Percentiles rank a stretch among this genome's conserved stretches.
phyloP scores from a whole-genome alignment of 257 asterid genomes.

The Salvia miltiorrhiza region DNA sequence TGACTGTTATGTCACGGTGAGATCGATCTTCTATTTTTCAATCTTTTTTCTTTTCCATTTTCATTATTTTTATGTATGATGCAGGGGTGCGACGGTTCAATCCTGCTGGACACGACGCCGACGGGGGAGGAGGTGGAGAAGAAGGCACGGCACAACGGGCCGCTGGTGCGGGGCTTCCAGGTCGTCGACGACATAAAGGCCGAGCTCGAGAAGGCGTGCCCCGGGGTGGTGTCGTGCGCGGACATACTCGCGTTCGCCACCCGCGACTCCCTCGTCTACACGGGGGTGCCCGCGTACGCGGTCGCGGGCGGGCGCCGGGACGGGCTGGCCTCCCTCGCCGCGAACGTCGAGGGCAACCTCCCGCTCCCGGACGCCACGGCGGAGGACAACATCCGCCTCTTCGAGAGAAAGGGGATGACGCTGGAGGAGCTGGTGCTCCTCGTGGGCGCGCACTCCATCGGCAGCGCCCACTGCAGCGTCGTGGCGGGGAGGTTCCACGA shows the following conservation, averaged over 20 bases:
- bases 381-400: constrained; percentile 22
- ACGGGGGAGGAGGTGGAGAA: constrained; percentile 47
- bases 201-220: constrained; percentile 49
- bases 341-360: constrained; percentile 27
- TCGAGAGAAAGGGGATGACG: constrained; percentile 39
- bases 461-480: constrained; percentile 48
- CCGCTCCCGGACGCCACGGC: constrained; percentile 36
- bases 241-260: constrained; percentile 47
- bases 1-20: constrained; percentile 61
- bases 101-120: constrained; percentile 54
- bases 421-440: constrained; percentile 53
- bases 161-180: constrained; percentile 36
- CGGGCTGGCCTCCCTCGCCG: constrained; percentile 41
- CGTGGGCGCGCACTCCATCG: constrained; percentile 60
- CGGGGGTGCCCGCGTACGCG: constrained; percentile 40
- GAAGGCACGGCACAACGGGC: constrained; percentile 40
- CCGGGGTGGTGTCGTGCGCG: constrained; percentile 62
- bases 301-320: constrained; percentile 56
- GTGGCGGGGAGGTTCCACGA: constrained; percentile 32
- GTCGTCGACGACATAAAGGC: constrained; percentile 45
- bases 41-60: not conserved
- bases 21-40: not conserved
- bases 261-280: constrained; percentile 49
- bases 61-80: too few species aligned
- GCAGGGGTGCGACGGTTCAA: constrained; percentile 76